Conservation (phyloP, 225 moss, liverwort and hornwort genomes). For the Rhytidiadelphus loreus region DNA sequence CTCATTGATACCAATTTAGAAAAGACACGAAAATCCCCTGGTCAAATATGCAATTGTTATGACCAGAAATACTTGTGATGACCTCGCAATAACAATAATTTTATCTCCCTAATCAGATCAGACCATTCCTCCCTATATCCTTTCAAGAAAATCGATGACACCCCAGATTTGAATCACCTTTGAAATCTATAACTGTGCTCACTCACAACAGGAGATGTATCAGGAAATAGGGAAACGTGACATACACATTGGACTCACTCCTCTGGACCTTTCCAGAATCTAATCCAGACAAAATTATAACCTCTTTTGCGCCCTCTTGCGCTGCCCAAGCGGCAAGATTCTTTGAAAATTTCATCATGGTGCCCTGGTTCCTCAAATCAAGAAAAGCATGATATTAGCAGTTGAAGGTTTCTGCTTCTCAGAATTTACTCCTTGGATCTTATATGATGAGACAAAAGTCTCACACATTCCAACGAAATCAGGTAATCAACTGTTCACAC, state of each 20-base stretch:
- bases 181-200: background rate
- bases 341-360: slow-evolving; percentile 70
- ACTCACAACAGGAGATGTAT: background rate
- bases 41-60: background rate
- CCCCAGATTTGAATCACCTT: background rate
- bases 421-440: background rate
- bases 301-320: slow-evolving; percentile 56
- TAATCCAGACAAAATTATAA: slow-evolving; percentile 68
- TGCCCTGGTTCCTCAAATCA: slow-evolving; percentile 42
- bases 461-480: background rate
- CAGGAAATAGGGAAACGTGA: background rate
- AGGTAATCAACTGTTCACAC: background rate
- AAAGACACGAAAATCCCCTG: background rate
- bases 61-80: background rate
- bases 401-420: background rate
- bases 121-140: background rate
- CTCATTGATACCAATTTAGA: background rate
- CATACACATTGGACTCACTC: slow-evolving; percentile 52
- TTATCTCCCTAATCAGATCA: background rate
- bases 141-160: background rate
- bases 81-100: background rate
- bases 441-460: background rate
- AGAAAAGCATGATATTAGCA: background rate
- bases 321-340: slow-evolving; percentile 72
- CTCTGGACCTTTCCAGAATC: slow-evolving; percentile 76